Evolutionary conservation across 805 yeast genomes (phyloP), one percentile per base, ranked within the genome.

Genomic region (Starmerella lactis-condensi): DNA sequence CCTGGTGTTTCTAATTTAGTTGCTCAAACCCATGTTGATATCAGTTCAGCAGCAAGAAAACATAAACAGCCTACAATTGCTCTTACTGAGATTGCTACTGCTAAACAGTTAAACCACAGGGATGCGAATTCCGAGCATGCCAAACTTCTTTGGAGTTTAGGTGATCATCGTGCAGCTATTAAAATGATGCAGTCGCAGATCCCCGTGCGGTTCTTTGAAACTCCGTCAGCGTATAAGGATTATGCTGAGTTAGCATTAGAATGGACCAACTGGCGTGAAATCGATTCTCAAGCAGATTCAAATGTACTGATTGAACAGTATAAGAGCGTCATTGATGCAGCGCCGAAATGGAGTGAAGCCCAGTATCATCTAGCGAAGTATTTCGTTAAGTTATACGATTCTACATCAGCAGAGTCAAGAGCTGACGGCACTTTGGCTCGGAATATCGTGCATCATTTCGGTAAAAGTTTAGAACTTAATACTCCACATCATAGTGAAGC

Each of bases 261-360:
- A 36, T 78, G 78, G 47, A 78, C 94, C 0, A 69, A 72, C 39
- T 89, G 96, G 96, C 57, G 82, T 12, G 93, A 82, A 46, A 60
- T 61, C 22, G 77, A 94, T 1, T 83, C 81, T 30, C 83, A 78
- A 47, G 74, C 82, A 20, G 72, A 81, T 6, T 71, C 91, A 6
- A 65, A 64, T 11, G 72, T 71, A 22, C 75, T 89, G 23, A 65
- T 75, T 14, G 64, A 63, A 18, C 78, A 78, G 39, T 89, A 81
- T 42, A 56, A 56, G 17, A 58, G 65, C 4, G 72, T 85, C 0
- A 62, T 67, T 12, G 54, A 57, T 22, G 47, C 69, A 13, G 71
- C 71, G 37, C 56, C 58, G 2, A 50, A 60, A 1, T 75, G 81
- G 74, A 91, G 77, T 28, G 73, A 74, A 41, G 81, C 92, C 0